These are phyloP conservation scores for Yamadazyma membranifaciens DNA, from an alignment of 1,139 yeast species.

Conservation along the genomic window DNA sequence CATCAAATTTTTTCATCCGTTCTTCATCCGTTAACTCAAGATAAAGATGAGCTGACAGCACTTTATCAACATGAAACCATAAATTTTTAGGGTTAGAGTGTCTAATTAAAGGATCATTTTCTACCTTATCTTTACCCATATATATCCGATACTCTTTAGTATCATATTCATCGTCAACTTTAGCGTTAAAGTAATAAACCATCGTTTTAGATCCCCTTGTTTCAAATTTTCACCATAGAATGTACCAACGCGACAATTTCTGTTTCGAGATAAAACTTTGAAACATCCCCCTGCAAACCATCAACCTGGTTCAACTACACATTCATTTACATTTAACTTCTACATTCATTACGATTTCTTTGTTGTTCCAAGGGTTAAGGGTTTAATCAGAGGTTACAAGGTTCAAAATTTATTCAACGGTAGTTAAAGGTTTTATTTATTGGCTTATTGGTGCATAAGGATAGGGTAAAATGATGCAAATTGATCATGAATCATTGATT, in stretches of 20 bases:
- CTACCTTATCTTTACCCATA: constrained; percentile 77
- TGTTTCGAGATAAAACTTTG: constrained; percentile 6
- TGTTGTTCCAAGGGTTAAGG: too few relatives aligned
- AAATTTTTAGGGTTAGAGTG: constrained; percentile 67
- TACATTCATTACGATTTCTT: too few relatives aligned
- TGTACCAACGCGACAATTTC: constrained; percentile 7
- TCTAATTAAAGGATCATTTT: constrained; percentile 71
- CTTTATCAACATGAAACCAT: constrained; percentile 85
- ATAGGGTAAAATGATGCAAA: not conserved
- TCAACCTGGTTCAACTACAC: too few relatives aligned
- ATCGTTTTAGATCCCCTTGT: constrained; percentile 21
- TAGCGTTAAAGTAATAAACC: constrained; percentile 60
- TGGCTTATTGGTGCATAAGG: too few relatives aligned
- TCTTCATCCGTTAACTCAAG: constrained; percentile 53
- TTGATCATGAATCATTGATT: constrained; percentile 34
- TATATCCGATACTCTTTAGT: constrained; percentile 40
- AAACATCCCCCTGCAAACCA: constrained; percentile 2
- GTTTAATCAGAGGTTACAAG: too few relatives aligned
- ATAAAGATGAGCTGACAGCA: constrained; percentile 82
- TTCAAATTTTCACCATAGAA: constrained; percentile 1
- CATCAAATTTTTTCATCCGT: constrained; percentile 26
- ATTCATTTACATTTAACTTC: too few relatives aligned
- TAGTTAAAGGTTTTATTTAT: too few relatives aligned
- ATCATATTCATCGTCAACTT: constrained; percentile 28
- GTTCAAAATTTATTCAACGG: too few relatives aligned